Evolutionary conservation across 2,329 filamentous ascomycete species (phyloP).

Genomic region (Calonectria pteridis): DNA sequence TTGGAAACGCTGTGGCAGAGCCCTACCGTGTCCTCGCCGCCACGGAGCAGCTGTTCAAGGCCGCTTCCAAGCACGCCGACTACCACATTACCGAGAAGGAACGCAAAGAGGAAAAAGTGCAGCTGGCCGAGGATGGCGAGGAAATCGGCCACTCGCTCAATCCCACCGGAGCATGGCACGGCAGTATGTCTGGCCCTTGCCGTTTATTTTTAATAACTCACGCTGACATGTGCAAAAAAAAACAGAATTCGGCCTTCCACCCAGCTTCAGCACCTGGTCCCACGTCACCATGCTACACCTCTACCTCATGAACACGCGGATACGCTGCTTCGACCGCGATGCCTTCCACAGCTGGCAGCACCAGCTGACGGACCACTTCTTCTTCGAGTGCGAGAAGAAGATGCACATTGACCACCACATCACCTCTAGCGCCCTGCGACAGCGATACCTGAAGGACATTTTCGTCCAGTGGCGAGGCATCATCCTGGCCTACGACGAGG

Average conservation of each 20-base stretch:
- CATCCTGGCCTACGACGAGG: conserved; percentile 87
- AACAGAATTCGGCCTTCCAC: conserved; percentile 81
- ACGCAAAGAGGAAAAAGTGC: conserved; percentile 74
- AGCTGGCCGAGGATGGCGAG: conserved; percentile 81
- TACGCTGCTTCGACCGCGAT: conserved; percentile 81
- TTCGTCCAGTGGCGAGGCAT: conserved; percentile 94
- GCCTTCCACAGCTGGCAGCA: conserved; percentile 84
- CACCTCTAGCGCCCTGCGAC: conserved; percentile 68
- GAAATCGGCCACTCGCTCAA: conserved; percentile 73
- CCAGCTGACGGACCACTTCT: conserved; percentile 95
- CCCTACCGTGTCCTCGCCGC: conserved; percentile 83
- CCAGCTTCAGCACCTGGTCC: conserved; percentile 95
- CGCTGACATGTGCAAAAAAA: conserved; percentile 14
- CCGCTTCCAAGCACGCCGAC: conserved; percentile 78
- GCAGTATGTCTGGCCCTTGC: conserved; percentile 65
- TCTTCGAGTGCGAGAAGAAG: conserved; percentile 86
- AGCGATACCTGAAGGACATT: conserved; percentile 84
- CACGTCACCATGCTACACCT: conserved; percentile 97
- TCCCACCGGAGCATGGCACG: conserved; percentile 73
- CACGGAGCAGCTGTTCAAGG: conserved; percentile 83
- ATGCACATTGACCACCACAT: conserved; percentile 86
- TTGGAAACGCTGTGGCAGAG: conserved; percentile 52
- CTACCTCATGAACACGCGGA: conserved; percentile 87
- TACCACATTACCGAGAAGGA: conserved; percentile 80
- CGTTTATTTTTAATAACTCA: no score